Evolutionary conservation across 495 filamentous ascomycete genomes (phyloP).

Genomic region (Hyaloscypha variabilis): DNA sequence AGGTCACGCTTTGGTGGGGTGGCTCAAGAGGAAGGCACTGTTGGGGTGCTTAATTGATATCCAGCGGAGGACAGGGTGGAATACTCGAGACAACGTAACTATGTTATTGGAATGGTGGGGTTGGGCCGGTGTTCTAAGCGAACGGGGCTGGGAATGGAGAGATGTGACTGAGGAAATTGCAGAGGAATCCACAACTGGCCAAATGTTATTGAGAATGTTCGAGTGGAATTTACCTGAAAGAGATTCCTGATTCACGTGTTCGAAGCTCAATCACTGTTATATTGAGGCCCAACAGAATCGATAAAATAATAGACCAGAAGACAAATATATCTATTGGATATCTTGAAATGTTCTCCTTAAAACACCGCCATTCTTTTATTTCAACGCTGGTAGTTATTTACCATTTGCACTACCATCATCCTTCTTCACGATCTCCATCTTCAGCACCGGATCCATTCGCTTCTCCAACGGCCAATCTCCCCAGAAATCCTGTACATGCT

Average conservation of each 20-base stretch:
- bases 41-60: conserved; percentile 6
- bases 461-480: conserved; percentile 25
- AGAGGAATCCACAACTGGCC: not conserved
- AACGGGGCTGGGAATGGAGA: conserved; percentile 3
- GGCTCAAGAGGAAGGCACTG: conserved; percentile 5
- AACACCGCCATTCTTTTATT: not conserved
- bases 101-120: conserved; percentile 8
- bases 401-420: conserved; percentile 4
- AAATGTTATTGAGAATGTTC: not conserved
- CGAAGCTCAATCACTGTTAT: conserved; percentile 2
- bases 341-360: not conserved
- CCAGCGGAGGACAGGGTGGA: conserved; percentile 1
- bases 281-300: not conserved
- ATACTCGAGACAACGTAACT: not conserved
- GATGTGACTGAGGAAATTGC: conserved; percentile 4
- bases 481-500: conserved; percentile 29
- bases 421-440: conserved; percentile 20
- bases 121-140: not conserved
- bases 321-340: not conserved
- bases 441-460: conserved; percentile 26
- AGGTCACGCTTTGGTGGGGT: not conserved
- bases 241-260: not conserved
- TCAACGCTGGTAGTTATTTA: not conserved
- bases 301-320: too few relatives aligned
- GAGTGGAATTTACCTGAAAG: not conserved